Percentiles rank a stretch among this genome's conserved stretches.
Evolutionary conservation across 2,329 filamentous ascomycete genomes (phyloP).

Genomic region (Scedosporium apiospermum): DNA sequence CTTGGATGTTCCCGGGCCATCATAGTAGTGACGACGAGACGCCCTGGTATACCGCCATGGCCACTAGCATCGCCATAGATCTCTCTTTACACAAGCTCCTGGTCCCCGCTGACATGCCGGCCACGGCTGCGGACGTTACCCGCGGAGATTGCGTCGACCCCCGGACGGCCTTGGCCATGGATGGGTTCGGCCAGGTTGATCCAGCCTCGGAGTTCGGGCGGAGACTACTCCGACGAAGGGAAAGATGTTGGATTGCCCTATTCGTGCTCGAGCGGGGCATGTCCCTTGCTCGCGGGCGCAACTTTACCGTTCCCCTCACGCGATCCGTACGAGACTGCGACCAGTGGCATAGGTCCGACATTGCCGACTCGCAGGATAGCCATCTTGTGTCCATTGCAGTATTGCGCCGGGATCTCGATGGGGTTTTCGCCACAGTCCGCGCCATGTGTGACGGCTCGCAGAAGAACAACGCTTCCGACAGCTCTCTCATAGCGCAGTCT

Average conservation of each 20-base stretch:
- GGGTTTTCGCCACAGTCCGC: slow-evolving; percentile 47
- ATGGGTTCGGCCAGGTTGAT: slow-evolving; percentile 58
- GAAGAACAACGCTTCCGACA: slow-evolving; percentile 32
- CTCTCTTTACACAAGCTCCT: slow-evolving; percentile 62
- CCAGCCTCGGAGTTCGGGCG: slow-evolving; percentile 49
- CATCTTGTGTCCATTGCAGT: slow-evolving; percentile 65
- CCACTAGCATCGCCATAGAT: slow-evolving; percentile 59
- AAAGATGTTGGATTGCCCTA: slow-evolving; percentile 61
- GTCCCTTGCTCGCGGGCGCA: slow-evolving; percentile 59
- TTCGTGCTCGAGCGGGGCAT: slow-evolving; percentile 66
- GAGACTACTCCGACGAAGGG: slow-evolving; percentile 52
- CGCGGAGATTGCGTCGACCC: slow-evolving; percentile 61
- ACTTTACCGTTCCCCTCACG: slow-evolving; percentile 58
- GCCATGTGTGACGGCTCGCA: slow-evolving; percentile 50
- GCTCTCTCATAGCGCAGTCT: slow-evolving; percentile 42
- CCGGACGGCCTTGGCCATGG: slow-evolving; percentile 53
- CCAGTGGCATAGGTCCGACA: slow-evolving; percentile 54
- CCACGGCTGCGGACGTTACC: slow-evolving; percentile 34
- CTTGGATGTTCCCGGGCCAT: slow-evolving; percentile 62
- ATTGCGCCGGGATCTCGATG: slow-evolving; percentile 54
- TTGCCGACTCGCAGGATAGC: slow-evolving; percentile 58
- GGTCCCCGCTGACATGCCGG: slow-evolving; percentile 39
- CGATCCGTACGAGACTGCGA: slow-evolving; percentile 59
- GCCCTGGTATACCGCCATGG: slow-evolving; percentile 61
- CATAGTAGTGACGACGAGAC: slow-evolving; percentile 66